Base-by-base conservation (phyloP, 305 asterid species). In the Striga hermonthica region DNA sequence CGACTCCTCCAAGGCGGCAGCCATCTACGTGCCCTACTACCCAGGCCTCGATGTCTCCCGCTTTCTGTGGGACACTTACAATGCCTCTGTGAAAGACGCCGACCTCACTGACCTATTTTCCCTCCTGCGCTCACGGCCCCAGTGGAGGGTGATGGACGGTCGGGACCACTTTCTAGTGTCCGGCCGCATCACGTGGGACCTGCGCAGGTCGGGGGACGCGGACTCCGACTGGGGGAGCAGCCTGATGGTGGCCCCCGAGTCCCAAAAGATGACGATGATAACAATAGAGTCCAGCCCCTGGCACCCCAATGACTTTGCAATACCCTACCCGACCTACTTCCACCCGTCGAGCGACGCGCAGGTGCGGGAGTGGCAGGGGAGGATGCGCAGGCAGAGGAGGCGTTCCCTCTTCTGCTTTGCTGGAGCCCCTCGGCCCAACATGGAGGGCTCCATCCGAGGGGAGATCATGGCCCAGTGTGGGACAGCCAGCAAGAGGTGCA, bases 301-400 rank as follows among this genome's bases (percentile, higher is more conserved):
- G 97, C 69, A 83, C 44, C 76, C 64, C 57, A 92, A 92, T 38
- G 96, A 89, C 40, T 84, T 92, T 7, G 98, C 95, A 0, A 78
- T 92, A 5, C 98, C 97, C 0, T 90, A 90, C 65, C 98, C 98
- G 4, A 89, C 98, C 0, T 92, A 86, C 47, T 92, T 92, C 62
- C 98, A 92, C 57, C 98, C 98, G 8, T 82, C 84, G 6, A 79
- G 11, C 1, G 85, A 83, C 3, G 64, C 44, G 1, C 89, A 89
- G 11, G 72, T 92, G 3, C 3, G 39, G 0, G 75, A 59, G 13
- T 88, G 97, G 94, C 95, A 87, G 62, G 69, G 47, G 28, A 83
- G 58, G 64, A 72, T 88, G 89, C 69, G 86, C 66, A 69, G 59
- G 50, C 83, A 66, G 66, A 84, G 35, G 62, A 75, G 96, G 62